These are phyloP conservation scores for Fusarium fracticaudum DNA, from an alignment of 2,329 filamentous ascomycete species.

Conservation along the genomic window DNA sequence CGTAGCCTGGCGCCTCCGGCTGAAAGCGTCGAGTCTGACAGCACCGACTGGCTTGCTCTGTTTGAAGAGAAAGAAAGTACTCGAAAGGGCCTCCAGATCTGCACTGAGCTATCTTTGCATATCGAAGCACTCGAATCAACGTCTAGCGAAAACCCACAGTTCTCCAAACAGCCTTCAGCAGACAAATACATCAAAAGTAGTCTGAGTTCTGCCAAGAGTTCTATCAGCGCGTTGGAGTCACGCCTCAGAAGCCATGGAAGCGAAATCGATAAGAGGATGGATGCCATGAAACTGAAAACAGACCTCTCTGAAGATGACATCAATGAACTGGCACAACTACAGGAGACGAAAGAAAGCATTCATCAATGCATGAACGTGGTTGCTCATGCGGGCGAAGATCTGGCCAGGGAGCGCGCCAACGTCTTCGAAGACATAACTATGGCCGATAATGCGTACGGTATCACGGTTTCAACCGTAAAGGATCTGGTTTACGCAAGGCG, in stretches of 20 bases:
- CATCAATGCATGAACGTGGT: slow-evolving; percentile 36
- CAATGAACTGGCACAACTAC: slow-evolving; percentile 25
- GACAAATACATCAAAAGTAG: slow-evolving; percentile 29
- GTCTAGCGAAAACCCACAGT: background rate
- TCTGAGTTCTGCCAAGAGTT: slow-evolving; percentile 21
- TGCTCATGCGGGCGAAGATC: slow-evolving; percentile 24
- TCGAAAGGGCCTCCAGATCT: slow-evolving; percentile 34
- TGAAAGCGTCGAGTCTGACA: slow-evolving; percentile 13
- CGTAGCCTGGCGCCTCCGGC: background rate
- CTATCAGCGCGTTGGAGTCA: slow-evolving; percentile 26
- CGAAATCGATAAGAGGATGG: slow-evolving; percentile 24
- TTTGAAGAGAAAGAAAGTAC: slow-evolving; percentile 39
- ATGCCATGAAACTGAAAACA: slow-evolving; percentile 12
- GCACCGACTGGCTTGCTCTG: slow-evolving; percentile 29
- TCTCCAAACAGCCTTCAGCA: slow-evolving; percentile 29
- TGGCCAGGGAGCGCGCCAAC: slow-evolving; percentile 34
- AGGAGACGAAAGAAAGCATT: slow-evolving; percentile 36
- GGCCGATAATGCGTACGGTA: slow-evolving; percentile 34
- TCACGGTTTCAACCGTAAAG: slow-evolving; percentile 39
- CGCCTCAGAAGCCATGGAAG: slow-evolving; percentile 27
- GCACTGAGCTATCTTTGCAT: slow-evolving; percentile 34
- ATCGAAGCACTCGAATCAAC: slow-evolving; percentile 13
- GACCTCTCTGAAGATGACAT: slow-evolving; percentile 16
- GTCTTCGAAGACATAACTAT: slow-evolving; percentile 41
- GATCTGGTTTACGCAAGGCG: slow-evolving; percentile 37